Evolutionary conservation across 208 protist genomes (phyloP).

Genomic region (Wallacemonas collosoma): DNA sequence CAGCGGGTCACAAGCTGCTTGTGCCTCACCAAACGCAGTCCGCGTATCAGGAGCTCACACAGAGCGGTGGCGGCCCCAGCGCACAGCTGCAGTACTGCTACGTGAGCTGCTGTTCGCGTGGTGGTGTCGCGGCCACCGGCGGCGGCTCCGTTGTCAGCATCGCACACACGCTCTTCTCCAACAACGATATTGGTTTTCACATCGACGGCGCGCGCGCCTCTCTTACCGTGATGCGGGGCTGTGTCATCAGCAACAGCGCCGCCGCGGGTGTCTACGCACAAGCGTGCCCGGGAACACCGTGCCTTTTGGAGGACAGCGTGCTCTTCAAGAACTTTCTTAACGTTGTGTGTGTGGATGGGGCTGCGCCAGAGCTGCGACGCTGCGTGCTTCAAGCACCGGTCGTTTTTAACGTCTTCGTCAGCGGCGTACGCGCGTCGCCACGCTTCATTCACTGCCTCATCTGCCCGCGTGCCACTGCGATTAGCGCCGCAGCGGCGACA

Average conservation of each 20-base stretch:
- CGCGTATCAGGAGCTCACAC: constrained; percentile 1
- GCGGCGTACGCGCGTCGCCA: constrained; percentile 20
- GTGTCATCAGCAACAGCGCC: constrained; percentile 30
- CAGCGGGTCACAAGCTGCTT: neutral
- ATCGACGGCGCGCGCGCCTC: constrained; percentile 13
- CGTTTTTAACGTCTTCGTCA: constrained; percentile 29
- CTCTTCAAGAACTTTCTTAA: constrained; percentile 45
- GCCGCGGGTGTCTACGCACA: constrained; percentile 24
- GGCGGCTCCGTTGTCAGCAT: constrained; percentile 15
- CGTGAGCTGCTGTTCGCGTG: constrained; percentile 23
- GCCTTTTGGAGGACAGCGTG: constrained; percentile 7
- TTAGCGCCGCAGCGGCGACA: neutral
- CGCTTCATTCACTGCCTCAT: constrained; percentile 27
- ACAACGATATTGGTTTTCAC: constrained; percentile 34
- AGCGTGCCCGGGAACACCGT: constrained; percentile 3
- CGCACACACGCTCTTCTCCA: constrained; percentile 15
- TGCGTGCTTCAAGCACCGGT: constrained; percentile 37
- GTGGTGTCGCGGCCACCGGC: constrained; percentile 9
- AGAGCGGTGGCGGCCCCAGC: constrained; percentile 11
- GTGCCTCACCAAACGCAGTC: neutral
- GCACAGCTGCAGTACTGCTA: constrained; percentile 23
- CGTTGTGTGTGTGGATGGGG: constrained; percentile 15
- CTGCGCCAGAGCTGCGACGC: constrained; percentile 1
- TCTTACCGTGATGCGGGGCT: constrained; percentile 1
- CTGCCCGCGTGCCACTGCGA: constrained; percentile 13